Percentiles rank a stretch among this genome's conserved stretches.
Conservation (phyloP, 192 early-diverging fungal genomes). For the Backusella macrospora region DNA sequence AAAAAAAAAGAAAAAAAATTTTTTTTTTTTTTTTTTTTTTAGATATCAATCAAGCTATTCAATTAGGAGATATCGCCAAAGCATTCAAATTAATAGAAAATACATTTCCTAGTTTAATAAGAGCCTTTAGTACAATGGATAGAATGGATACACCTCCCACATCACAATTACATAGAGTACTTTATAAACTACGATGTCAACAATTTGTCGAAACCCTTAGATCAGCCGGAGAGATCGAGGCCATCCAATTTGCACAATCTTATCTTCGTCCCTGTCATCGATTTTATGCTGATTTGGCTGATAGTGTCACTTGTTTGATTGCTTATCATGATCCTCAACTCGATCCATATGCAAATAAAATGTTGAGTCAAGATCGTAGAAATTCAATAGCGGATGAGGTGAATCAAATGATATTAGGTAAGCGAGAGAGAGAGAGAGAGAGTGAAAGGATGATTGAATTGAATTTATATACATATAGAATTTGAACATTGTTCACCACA, state of each 20-base stretch:
- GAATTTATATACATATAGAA: background rate
- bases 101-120: background rate
- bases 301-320: conserved; percentile 9
- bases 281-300: background rate
- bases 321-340: background rate
- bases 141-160: background rate
- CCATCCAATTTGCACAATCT: background rate
- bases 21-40: too few relatives aligned
- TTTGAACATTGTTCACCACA: background rate
- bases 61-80: background rate
- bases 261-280: background rate
- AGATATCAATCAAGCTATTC: conserved; percentile 9
- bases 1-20: too few relatives aligned
- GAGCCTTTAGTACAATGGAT: background rate
- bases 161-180: background rate
- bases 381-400: conserved; percentile 2
- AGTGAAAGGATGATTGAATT: background rate
- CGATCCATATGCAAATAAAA: background rate
- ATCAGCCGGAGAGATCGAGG: background rate
- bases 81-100: background rate
- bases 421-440: background rate
- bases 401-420: conserved; percentile 17
- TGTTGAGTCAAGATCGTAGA: background rate
- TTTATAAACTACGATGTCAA: conserved; percentile 17
- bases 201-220: conserved; percentile 13